phyloP scores from a whole-genome alignment of 1,284 basidiomycete species.

The Ceratobasidium theobromae region DNA sequence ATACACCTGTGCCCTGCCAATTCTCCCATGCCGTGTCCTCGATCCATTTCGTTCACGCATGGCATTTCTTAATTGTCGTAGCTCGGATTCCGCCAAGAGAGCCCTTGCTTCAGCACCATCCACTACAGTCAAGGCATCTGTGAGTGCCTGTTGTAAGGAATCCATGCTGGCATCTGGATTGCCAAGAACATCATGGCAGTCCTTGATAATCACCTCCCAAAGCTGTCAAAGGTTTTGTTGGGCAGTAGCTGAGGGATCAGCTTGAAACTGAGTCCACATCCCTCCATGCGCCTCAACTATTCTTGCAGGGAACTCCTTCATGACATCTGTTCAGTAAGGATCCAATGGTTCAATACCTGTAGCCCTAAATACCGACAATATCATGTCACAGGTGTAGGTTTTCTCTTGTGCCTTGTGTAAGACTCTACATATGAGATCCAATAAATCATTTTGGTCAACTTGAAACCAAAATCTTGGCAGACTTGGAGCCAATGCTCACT shows the following conservation, averaged over 20 bases:
- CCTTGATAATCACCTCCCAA: neutral
- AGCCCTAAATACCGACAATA: slow-evolving; percentile 40
- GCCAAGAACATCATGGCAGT: neutral
- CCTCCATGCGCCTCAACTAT: too few relatives aligned
- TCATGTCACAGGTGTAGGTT: slow-evolving; percentile 39
- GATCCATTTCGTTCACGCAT: neutral
- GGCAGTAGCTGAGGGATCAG: neutral
- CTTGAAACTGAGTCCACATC: neutral
- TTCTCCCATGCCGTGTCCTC: neutral
- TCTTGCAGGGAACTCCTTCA: slow-evolving; percentile 2
- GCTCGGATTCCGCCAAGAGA: neutral
- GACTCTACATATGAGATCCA: slow-evolving; percentile 33
- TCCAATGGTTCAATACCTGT: slow-evolving; percentile 40
- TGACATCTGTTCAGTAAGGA: slow-evolving; percentile 19
- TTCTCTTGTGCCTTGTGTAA: slow-evolving; percentile 38
- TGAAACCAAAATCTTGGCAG: neutral
- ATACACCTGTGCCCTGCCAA: slow-evolving; percentile 4
- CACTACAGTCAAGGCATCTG: too few relatives aligned
- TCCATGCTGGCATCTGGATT: too few relatives aligned
- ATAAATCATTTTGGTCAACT: too few relatives aligned
- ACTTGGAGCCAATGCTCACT: neutral
- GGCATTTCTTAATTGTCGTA: neutral
- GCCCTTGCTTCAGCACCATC: neutral
- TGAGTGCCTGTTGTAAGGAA: too few relatives aligned
- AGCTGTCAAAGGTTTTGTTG: neutral